Base-by-base conservation (phyloP, 176 grass and related monocot species). In the Coix lacrymajobi region DNA sequence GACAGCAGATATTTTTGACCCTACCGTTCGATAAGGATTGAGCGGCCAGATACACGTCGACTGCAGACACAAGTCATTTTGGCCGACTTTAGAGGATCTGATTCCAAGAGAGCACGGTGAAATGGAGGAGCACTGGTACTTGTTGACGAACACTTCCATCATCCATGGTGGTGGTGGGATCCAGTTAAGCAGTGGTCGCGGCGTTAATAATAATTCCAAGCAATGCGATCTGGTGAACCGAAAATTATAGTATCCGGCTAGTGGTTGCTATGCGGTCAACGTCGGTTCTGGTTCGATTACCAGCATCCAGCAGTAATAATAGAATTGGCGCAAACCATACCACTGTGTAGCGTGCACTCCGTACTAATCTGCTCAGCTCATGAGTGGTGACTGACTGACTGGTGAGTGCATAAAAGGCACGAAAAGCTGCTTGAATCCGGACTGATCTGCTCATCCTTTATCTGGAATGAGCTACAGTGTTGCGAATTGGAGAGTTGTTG, bases 241-340 rank as follows among this genome's bases (percentile, higher is more conserved):
- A 54, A 80, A 32, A 54, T 32, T 80, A 79, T 73, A 73, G 84
- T 80, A 80, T 56, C 39, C 36, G 16, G 43, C 57, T 6, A 43
- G 58, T 19, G 32, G 84, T 57, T 43, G 84, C 20, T 80, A 24
- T 0, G 57, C 28, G 68, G 44, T 80, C 84, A 66, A 40, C 28
- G 68, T 74, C 84, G 29, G 32, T 32, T 34, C 41, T 24, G 20
- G 69, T 39, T 66, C 58, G 41, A 79, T 73, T 65, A 65, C 76
- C 74, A 66, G 86, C 22, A 33, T 54, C 76, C 74, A 66, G 86
- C 22, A 33, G 75, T 78, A 66, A 84, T 58, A 62, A 58, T 45
- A 72, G 15, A 62, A 58, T 45, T 78, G 15, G 57, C 3, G 14
- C 5, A 25, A 68, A 29, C 36, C 5, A 25, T 60, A 29, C 36